Conservation (phyloP, 2,329 filamentous ascomycete species). For the Diatrype stigma region DNA sequence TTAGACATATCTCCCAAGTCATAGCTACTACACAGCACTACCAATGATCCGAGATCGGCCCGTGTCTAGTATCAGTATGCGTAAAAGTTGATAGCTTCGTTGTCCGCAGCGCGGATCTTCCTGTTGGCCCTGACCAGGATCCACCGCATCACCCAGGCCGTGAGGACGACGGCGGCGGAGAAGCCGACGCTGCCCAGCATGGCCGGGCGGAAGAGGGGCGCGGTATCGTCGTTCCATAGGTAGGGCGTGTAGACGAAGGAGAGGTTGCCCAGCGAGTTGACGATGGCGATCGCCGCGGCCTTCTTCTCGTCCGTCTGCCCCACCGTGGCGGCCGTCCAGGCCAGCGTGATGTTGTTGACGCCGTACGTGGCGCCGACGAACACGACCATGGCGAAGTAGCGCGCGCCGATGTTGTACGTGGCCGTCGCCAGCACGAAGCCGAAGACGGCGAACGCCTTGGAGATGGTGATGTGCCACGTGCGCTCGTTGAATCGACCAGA, state of each 20-base stretch:
- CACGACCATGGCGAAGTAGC: constrained; percentile 33
- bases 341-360: constrained; percentile 41
- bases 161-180: constrained; percentile 20
- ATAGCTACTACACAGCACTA: no score
- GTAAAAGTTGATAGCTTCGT: not conserved
- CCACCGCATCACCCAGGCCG: constrained; percentile 27
- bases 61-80: not conserved
- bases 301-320: constrained; percentile 45
- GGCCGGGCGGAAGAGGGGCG: constrained; percentile 30
- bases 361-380: constrained; percentile 34
- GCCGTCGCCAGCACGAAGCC: constrained; percentile 23
- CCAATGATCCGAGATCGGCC: no score
- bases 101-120: constrained; percentile 10
- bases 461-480: constrained; percentile 42
- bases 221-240: constrained; percentile 30
- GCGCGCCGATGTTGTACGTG: constrained; percentile 22
- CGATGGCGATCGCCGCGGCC: constrained; percentile 37
- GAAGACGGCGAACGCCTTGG: constrained; percentile 35
- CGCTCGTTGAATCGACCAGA: constrained; percentile 44
- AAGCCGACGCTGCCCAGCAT: constrained; percentile 24
- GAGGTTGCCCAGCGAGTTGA: constrained; percentile 26
- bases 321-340: constrained; percentile 36
- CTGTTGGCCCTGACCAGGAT: constrained; percentile 26
- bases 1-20: no score
- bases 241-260: constrained; percentile 37